Evolutionary conservation across 768 basidiomycete species (phyloP).

Genomic region (Mycena maculata): DNA sequence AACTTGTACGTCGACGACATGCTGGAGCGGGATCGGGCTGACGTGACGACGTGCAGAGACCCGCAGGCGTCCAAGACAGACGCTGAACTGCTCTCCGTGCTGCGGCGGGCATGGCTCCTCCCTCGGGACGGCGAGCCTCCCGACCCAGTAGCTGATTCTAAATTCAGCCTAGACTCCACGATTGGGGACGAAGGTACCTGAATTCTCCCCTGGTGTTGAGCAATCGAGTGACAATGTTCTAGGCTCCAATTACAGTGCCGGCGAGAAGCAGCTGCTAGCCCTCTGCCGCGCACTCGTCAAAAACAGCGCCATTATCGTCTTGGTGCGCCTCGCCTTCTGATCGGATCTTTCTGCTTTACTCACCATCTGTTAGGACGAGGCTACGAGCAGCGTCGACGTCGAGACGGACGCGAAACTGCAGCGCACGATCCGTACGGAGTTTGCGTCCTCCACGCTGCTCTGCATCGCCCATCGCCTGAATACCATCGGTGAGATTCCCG

Average conservation of each 20-base stretch:
- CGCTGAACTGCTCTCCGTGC: slow-evolving; percentile 69
- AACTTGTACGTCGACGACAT: slow-evolving; percentile 49
- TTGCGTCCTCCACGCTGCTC: slow-evolving; percentile 62
- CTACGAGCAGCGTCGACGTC: slow-evolving; percentile 70
- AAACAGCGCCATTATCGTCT: slow-evolving; percentile 66
- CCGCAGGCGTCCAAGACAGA: slow-evolving; percentile 65
- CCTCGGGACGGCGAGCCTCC: slow-evolving; percentile 56
- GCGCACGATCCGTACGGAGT: slow-evolving; percentile 72
- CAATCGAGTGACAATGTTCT: background rate
- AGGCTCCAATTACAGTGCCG: slow-evolving; percentile 74
- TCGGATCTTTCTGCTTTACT: background rate
- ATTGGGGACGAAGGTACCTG: slow-evolving; percentile 72
- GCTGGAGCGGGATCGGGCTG: background rate
- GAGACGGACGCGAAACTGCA: slow-evolving; percentile 74
- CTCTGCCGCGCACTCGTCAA: slow-evolving; percentile 72
- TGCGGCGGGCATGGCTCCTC: slow-evolving; percentile 71
- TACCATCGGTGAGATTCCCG: slow-evolving; percentile 57
- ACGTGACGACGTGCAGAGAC: slow-evolving; percentile 52
- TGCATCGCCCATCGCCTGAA: slow-evolving; percentile 71
- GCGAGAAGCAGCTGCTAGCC: slow-evolving; percentile 76
- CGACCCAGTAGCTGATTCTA: slow-evolving; percentile 64
- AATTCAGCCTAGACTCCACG: slow-evolving; percentile 71
- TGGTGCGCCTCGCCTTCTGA: slow-evolving; percentile 49
- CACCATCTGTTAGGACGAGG: slow-evolving; percentile 62
- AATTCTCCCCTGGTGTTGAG: background rate